phyloP scores from a whole-genome alignment of 1,284 basidiomycete genomes.

The Irpex rosettiformis region DNA sequence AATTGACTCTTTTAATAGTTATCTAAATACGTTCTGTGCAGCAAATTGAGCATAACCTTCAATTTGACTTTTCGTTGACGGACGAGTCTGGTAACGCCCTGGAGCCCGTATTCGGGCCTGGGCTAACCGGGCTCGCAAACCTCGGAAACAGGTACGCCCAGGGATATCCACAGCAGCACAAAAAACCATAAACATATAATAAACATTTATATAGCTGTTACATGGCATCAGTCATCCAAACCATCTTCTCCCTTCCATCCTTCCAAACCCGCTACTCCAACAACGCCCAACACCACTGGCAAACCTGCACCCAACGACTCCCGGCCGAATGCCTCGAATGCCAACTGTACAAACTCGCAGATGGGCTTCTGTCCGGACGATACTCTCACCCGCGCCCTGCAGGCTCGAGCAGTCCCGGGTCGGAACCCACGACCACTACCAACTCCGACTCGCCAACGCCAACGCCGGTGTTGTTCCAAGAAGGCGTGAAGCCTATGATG shows the following conservation, averaged over 20 bases:
- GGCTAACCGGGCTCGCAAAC: slow-evolving; percentile 88
- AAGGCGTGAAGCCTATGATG: slow-evolving; percentile 78
- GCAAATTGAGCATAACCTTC: slow-evolving; percentile 97
- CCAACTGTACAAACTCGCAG: slow-evolving; percentile 90
- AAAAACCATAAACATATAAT: too few relatives aligned
- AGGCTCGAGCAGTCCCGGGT: slow-evolving; percentile 3
- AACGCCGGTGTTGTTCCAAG: slow-evolving; percentile 87
- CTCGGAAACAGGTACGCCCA: slow-evolving; percentile 83
- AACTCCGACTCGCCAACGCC: slow-evolving; percentile 41
- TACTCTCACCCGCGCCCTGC: slow-evolving; percentile 69
- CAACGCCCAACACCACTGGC: slow-evolving; percentile 57
- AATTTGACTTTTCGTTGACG: slow-evolving; percentile 93
- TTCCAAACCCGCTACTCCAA: slow-evolving; percentile 78
- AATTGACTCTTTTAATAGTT: too few relatives aligned
- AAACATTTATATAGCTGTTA: slow-evolving; percentile 69
- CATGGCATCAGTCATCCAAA: slow-evolving; percentile 93
- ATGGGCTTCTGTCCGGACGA: slow-evolving; percentile 90
- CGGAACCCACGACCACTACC: slow-evolving; percentile 23
- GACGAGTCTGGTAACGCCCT: slow-evolving; percentile 88
- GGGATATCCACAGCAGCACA: too few relatives aligned
- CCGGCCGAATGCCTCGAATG: slow-evolving; percentile 92
- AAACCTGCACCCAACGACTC: slow-evolving; percentile 61
- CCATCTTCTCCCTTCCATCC: slow-evolving; percentile 75
- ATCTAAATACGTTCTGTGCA: too few relatives aligned
- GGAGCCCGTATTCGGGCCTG: slow-evolving; percentile 86